Base-by-base conservation (phyloP, 441 rosid genomes). In the Populus hybrid region DNA sequence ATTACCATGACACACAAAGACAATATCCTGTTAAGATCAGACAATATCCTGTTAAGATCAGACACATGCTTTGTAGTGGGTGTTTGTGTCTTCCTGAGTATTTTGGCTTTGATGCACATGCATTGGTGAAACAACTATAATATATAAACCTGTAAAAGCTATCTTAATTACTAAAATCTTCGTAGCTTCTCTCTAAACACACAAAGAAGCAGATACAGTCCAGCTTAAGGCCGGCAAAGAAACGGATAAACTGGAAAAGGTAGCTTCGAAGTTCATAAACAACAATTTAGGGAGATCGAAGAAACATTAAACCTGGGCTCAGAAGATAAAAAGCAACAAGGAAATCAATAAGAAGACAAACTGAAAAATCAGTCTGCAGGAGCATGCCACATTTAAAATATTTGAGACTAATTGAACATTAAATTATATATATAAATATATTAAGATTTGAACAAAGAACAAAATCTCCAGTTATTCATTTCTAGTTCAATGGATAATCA, bases 211-310 rank as follows among this genome's bases (percentile, higher is more conserved):
- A 53, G 72, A 70, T 9, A 16, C 31, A 31, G 73, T 53, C 70
- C 9, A 68, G 82, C 36, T 73, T 69, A 61, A 76, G 75, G 64
- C 82, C 73, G 78, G 87, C 86, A 84, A 70, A 45, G 72, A 64
- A 79, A 74, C 87, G 77, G 85, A 70, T 73, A 66, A 82, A n/a
- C 77, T 79, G 86, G 83, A 68, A 68, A 79, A 74, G 73, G 76
- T 29, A 31, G 79, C 82, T 75, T 86, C 20, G 84, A 74, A 85
- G 77, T 81, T 81, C 71, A 85, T 82, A 83, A 83, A 86, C 87
- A 79, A 83, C 36, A 65, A 40, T 50, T 38, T 14, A 64, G 53
- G n/a, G 23, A 70, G 31, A 42, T 68, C 53, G 56, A 70, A 33
- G 40, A 50, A 50, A 66, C 59, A 29, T 74, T 72, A 50, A 73